These are phyloP conservation scores for Pterocarpus macrocarpus DNA, from an alignment of 306 rosid genomes.

Conservation along the genomic window DNA sequence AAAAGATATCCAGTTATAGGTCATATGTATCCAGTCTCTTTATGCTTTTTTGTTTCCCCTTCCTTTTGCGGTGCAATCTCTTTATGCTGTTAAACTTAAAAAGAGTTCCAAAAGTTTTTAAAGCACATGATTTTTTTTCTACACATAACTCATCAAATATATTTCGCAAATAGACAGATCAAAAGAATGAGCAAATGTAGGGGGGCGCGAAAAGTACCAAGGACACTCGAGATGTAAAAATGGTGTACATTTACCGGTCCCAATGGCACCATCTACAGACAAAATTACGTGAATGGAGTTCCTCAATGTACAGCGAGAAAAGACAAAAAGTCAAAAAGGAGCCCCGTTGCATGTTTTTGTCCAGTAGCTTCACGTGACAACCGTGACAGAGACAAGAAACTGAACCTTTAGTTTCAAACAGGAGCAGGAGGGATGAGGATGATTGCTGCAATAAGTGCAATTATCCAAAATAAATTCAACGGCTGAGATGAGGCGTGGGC, in stretches of 20 bases:
- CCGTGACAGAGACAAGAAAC: conserved; percentile 34
- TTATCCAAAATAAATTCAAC: conserved; percentile 12
- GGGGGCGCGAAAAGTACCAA: no score
- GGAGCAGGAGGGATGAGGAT: conserved; percentile 33
- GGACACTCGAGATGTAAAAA: neutral
- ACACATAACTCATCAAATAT: no score
- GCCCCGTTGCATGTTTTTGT: conserved; percentile 49
- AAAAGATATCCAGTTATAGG: no score
- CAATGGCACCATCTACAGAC: neutral
- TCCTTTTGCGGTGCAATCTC: no score
- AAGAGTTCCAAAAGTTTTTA: no score
- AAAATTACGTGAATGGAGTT: neutral
- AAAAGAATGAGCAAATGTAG: no score
- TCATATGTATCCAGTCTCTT: no score
- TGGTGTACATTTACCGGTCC: neutral
- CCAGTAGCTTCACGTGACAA: conserved; percentile 70
- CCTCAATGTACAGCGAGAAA: conserved; percentile 7
- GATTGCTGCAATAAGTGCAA: conserved; percentile 43
- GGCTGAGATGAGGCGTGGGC: conserved; percentile 51
- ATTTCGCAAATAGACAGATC: no score
- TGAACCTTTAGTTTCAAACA: conserved; percentile 19
- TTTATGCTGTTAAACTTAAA: no score
- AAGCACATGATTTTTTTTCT: no score
- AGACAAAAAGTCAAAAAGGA: neutral
- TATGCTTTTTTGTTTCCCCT: no score